Evolutionary conservation across 2,329 filamentous ascomycete species (phyloP), one percentile per base, ranked within the genome.

Genomic region (Graphilbum sp.): DNA sequence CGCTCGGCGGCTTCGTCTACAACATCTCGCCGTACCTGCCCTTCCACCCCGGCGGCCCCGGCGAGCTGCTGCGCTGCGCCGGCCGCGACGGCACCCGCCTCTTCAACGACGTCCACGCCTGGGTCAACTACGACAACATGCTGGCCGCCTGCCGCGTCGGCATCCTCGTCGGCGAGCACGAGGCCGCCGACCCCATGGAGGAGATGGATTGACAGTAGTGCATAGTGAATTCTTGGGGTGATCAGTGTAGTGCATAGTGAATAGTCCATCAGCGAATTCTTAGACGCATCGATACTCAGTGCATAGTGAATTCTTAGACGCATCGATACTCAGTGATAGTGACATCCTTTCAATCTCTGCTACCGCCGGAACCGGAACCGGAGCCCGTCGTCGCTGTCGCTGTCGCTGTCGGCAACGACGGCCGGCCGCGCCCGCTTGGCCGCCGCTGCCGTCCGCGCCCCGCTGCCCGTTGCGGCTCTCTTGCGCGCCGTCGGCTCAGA

Each of bases 1-100:
- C 75, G 1, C 78, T 93, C 43, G 79, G 84, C 43, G 87, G 88
- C 1, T 81, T 82, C 50, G 88, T 96, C 21, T 98, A 96, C 60
- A 96, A 96, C 52, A 78, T 98, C 41, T 79, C 79, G 0, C 85
- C 88, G 0, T 98, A 96, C 53, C 54, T 86, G 27, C 76, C 81
- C 1, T 98, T 86, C 53, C 90, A 98, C 55, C 90, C 90, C 0
- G 90, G 90, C 18, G 90, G 83, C 9, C 72, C 79, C 48, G 73
- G 75, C 5, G 82, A 92, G 59, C 56, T 90, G 44, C 57, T 80
- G 55, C 62, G 72, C 24, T 67, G 64, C 25, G 76, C 76, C 0
- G 76, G 66, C 0, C 59, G 66, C 40, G 75, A 80, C 51, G 75
- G 69, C 27, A 76, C 69, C 2, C 64, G 62, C 51, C 49, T 81